phyloP scores from a whole-genome alignment of 1,139 yeast species.

The Meyerozyma carpophila region DNA sequence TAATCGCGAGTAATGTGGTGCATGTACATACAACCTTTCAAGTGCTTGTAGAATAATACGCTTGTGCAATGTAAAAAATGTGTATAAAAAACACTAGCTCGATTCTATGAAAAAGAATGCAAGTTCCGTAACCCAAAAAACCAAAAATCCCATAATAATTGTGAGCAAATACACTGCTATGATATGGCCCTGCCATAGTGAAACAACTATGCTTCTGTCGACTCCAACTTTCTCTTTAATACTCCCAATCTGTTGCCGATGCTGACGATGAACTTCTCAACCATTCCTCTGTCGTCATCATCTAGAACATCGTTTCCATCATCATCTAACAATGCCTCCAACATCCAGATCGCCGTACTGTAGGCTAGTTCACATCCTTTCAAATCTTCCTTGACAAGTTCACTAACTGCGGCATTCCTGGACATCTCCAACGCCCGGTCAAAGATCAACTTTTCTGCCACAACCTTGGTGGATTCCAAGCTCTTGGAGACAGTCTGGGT shows the following conservation, averaged over 20 bases:
- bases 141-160: not conserved
- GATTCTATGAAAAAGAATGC: not conserved
- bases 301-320: constrained; percentile 40
- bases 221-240: constrained; percentile 40
- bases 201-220: not conserved
- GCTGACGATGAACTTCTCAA: constrained; percentile 71
- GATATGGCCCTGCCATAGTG: constrained; percentile 1
- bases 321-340: constrained; percentile 73
- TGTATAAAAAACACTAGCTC: not conserved
- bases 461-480: constrained; percentile 23
- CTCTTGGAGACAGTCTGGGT: constrained; percentile 1
- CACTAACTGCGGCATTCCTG: constrained; percentile 84
- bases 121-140: not conserved
- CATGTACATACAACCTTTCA: not conserved
- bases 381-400: constrained; percentile 69
- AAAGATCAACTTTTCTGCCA: constrained; percentile 81
- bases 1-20: not conserved
- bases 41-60: not conserved
- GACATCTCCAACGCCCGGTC: constrained; percentile 93
- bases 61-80: not conserved
- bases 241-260: constrained; percentile 65
- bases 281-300: constrained; percentile 64
- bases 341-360: constrained; percentile 92
- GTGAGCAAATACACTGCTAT: not conserved
- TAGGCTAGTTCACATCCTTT: constrained; percentile 82